phyloP scores from a whole-genome alignment of 1,284 basidiomycete species.

The Irpex sp. region DNA sequence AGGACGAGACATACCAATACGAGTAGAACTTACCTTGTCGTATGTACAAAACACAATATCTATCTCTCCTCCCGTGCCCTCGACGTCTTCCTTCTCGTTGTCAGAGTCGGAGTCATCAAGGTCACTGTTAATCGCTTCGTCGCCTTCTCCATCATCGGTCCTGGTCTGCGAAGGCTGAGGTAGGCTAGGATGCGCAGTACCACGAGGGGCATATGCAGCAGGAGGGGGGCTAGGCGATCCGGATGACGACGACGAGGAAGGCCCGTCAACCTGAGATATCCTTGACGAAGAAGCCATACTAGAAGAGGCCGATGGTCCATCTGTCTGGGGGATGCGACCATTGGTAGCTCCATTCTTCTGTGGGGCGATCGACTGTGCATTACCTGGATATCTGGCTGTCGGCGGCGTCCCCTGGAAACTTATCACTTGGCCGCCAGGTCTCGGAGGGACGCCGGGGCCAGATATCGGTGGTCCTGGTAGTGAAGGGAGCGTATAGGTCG shows the following conservation, averaged over 20 bases:
- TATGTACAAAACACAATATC: slow-evolving; percentile 99
- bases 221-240: slow-evolving; percentile 63
- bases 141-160: slow-evolving; percentile 41
- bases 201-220: slow-evolving; percentile 59
- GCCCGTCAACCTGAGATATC: slow-evolving; percentile 59
- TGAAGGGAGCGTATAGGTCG: slow-evolving; percentile 53
- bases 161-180: slow-evolving; percentile 17
- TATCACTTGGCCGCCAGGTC: slow-evolving; percentile 41
- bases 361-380: slow-evolving; percentile 6
- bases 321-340: slow-evolving; percentile 54
- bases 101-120: slow-evolving; percentile 91
- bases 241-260: slow-evolving; percentile 30
- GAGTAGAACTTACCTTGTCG: slow-evolving; percentile 72
- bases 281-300: slow-evolving; percentile 55
- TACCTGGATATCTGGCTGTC: slow-evolving; percentile 22
- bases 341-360: slow-evolving; percentile 6
- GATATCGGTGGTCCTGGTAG: slow-evolving; percentile 59
- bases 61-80: slow-evolving; percentile 66
- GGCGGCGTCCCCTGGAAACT: slow-evolving; percentile 23
- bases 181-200: slow-evolving; percentile 32
- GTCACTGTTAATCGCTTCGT: slow-evolving; percentile 93
- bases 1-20: slow-evolving; percentile 13
- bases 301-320: slow-evolving; percentile 32
- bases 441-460: slow-evolving; percentile 33
- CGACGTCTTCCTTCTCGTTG: slow-evolving; percentile 72